A percentile compares a stretch with the other conserved stretches of the same genome.
These are phyloP conservation scores for Didymella glomerata DNA, from an alignment of 2,329 filamentous ascomycete genomes.

Conservation along the genomic window DNA sequence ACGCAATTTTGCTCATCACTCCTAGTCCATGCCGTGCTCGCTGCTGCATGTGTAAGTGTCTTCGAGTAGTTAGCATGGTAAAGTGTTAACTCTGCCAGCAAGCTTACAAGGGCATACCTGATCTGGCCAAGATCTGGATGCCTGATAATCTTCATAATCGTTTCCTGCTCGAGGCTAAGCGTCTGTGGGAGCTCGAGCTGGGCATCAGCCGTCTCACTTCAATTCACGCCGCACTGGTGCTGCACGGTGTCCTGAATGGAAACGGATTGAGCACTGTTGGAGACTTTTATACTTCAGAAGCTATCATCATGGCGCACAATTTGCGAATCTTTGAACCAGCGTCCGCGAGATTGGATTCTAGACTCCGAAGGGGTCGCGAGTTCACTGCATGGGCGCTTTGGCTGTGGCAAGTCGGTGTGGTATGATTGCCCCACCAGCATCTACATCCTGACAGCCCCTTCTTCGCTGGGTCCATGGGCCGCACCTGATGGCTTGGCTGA, in stretches of 20 bases:
- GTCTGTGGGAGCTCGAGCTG: conserved; percentile 32
- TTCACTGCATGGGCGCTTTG: conserved; percentile 27
- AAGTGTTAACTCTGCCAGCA: conserved; percentile 16
- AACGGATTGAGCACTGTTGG: conserved; percentile 21
- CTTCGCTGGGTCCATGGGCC: neutral
- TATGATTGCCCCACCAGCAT: neutral
- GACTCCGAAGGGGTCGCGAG: conserved; percentile 6
- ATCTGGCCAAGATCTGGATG: conserved; percentile 24
- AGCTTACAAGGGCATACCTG: conserved; percentile 17
- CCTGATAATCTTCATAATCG: conserved; percentile 26
- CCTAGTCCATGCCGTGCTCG: conserved; percentile 34
- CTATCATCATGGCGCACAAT: conserved; percentile 25
- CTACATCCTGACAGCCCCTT: neutral
- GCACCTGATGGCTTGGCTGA: neutral
- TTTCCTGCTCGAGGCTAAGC: conserved; percentile 34
- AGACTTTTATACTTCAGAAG: conserved; percentile 24
- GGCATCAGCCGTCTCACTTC: conserved; percentile 24
- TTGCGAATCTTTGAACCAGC: conserved; percentile 23
- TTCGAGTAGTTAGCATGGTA: neutral
- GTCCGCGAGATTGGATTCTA: neutral
- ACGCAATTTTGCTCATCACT: conserved; percentile 29
- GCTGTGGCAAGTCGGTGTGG: conserved; percentile 14
- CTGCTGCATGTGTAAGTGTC: conserved; percentile 30
- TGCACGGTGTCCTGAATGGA: conserved; percentile 4
- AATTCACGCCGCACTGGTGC: conserved; percentile 26